Percentiles rank a stretch among this genome's conserved stretches.
Conservation (phyloP, 164 flowering plant genomes). For the Hamamelis virginiana region DNA sequence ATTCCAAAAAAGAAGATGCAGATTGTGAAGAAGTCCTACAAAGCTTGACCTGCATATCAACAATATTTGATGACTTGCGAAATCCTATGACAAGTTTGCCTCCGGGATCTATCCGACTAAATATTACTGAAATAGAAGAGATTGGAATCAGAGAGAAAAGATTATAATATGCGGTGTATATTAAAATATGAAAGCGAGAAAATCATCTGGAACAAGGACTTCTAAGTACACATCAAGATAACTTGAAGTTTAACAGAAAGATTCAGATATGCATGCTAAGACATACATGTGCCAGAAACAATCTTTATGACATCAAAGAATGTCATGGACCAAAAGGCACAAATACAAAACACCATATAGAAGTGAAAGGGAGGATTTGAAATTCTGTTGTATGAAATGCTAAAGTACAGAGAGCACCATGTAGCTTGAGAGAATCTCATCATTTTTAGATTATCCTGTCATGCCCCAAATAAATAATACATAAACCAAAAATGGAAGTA, state of each 20-base stretch:
- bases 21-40: slow-evolving; percentile 1
- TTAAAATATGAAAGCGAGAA: background rate
- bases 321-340: background rate
- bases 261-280: background rate
- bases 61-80: slow-evolving; percentile 64
- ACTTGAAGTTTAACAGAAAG: background rate
- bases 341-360: background rate
- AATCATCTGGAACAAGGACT: slow-evolving; percentile 1
- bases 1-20: background rate
- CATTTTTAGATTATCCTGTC: too few species aligned
- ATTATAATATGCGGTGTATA: too few species aligned
- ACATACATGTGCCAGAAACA: background rate
- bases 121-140: slow-evolving; percentile 60
- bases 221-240: background rate
- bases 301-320: background rate
- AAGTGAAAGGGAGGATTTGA: background rate
- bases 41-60: slow-evolving; percentile 49
- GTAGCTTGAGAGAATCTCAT: too few species aligned
- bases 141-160: background rate
- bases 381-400: background rate
- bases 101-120: slow-evolving; percentile 90
- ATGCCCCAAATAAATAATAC: too few species aligned
- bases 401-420: too few species aligned
- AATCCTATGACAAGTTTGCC: slow-evolving; percentile 91
- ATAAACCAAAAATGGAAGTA: too few species aligned